Conservation (phyloP, 352 stramenopile species). For the Pythium myriotylum region DNA sequence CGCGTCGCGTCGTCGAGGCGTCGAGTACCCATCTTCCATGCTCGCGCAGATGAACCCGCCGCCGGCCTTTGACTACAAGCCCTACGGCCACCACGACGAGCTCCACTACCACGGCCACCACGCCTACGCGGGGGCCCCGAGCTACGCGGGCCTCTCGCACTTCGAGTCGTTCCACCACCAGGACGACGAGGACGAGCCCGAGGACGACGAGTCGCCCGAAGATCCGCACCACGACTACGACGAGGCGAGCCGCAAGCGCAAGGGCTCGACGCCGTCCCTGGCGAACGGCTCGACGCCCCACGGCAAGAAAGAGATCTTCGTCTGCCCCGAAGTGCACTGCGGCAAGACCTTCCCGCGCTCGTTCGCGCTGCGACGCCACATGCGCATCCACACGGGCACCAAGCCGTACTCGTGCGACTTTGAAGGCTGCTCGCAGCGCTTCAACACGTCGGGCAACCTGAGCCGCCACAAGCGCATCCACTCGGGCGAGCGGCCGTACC, state of each 20-base stretch:
- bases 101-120: not conserved
- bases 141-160: not conserved
- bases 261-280: not conserved
- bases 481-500: slow-evolving; percentile 80
- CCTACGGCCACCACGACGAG: not conserved
- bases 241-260: not conserved
- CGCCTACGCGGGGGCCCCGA: not conserved
- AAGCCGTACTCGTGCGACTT: slow-evolving; percentile 84
- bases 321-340: slow-evolving; percentile 76
- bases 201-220: slow-evolving; percentile 8
- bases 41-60: slow-evolving; percentile 21
- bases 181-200: slow-evolving; percentile 10
- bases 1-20: no score
- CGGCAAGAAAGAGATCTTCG: slow-evolving; percentile 59
- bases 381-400: slow-evolving; percentile 84
- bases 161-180: slow-evolving; percentile 10
- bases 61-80: slow-evolving; percentile 16
- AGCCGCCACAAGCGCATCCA: slow-evolving; percentile 89
- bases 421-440: slow-evolving; percentile 72
- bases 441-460: slow-evolving; percentile 89
- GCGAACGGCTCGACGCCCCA: not conserved
- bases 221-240: slow-evolving; percentile 4
- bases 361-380: slow-evolving; percentile 81
- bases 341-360: slow-evolving; percentile 84
- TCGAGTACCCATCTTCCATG: slow-evolving; percentile 21